Evolutionary conservation across 768 basidiomycete species (phyloP).

Genomic region (Cytidiella melzeri): DNA sequence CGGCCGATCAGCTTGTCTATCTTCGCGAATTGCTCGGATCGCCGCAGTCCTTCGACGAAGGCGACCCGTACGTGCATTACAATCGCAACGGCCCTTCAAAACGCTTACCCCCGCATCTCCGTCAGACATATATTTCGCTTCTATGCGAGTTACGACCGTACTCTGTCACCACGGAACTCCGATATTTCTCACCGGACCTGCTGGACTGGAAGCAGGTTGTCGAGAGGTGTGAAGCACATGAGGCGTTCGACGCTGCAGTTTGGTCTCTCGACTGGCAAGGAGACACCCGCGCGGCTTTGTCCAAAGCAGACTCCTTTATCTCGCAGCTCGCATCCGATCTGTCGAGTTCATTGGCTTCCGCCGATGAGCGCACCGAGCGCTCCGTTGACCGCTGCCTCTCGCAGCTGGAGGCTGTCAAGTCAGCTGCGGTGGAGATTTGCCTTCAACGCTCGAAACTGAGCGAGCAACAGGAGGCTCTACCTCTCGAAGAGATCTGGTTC

Average conservation of each 20-base stretch:
- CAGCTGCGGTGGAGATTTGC: constrained; percentile 63
- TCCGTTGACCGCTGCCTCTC: constrained; percentile 34
- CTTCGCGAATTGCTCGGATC: constrained; percentile 67
- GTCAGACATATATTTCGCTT: constrained; percentile 61
- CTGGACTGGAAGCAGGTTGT: constrained; percentile 54
- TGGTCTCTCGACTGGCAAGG: constrained; percentile 73
- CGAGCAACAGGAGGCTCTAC: constrained; percentile 33
- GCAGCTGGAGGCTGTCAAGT: constrained; percentile 52
- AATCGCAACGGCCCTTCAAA: constrained; percentile 29
- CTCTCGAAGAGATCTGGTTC: constrained; percentile 87
- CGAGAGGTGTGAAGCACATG: constrained; percentile 57
- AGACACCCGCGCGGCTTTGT: constrained; percentile 56
- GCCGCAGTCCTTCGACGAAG: constrained; percentile 34
- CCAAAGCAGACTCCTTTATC: constrained; percentile 57
- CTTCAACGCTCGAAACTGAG: constrained; percentile 48
- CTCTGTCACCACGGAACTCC: constrained; percentile 55
- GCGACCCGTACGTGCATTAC: constrained; percentile 26
- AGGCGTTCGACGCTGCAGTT: constrained; percentile 69
- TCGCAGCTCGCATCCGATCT: constrained; percentile 42
- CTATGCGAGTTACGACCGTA: constrained; percentile 68
- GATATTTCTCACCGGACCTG: constrained; percentile 42
- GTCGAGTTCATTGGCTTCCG: constrained; percentile 29
- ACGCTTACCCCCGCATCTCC: constrained; percentile 44
- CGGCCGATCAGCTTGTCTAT: constrained; percentile 65
- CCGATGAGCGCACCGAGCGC: constrained; percentile 8